phyloP scores from a whole-genome alignment of 495 filamentous ascomycete genomes.

The Aspergillus haitiensis region DNA sequence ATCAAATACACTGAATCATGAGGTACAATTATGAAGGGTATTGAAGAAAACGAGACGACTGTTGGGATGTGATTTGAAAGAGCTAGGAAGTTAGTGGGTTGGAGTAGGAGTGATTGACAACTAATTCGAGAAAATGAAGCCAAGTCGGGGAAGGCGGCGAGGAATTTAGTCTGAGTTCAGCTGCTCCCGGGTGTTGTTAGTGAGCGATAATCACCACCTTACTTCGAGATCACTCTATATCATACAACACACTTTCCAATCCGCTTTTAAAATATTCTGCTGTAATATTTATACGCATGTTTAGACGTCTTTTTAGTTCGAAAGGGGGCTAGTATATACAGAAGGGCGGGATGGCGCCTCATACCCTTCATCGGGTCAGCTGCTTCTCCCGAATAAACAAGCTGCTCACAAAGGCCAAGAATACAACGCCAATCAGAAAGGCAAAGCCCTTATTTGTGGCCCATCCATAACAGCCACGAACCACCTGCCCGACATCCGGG shows the following conservation, averaged over 20 bases:
- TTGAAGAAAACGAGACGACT: neutral
- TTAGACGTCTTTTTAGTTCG: no score
- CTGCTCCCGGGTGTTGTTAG: neutral
- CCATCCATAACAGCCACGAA: slow-evolving; percentile 68
- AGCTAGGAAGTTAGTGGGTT: neutral
- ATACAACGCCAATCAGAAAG: slow-evolving; percentile 44
- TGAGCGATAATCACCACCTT: neutral
- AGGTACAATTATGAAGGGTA: neutral
- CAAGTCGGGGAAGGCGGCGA: slow-evolving; percentile 8
- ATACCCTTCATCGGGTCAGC: slow-evolving; percentile 31
- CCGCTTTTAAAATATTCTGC: no score
- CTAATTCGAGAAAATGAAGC: slow-evolving; percentile 2
- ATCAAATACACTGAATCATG: slow-evolving; percentile 1
- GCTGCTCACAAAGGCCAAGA: slow-evolving; percentile 48
- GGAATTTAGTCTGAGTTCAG: slow-evolving; percentile 1
- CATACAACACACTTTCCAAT: no score
- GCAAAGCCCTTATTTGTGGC: slow-evolving; percentile 51
- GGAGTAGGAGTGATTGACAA: neutral
- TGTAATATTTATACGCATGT: no score
- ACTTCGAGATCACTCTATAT: no score
- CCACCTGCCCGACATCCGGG: slow-evolving; percentile 56
- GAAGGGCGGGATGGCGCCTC: neutral
- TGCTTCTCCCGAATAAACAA: slow-evolving; percentile 48
- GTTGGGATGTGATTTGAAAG: neutral
- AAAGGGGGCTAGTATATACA: no score